A percentile compares a stretch with the other conserved stretches of the same genome.
These are phyloP conservation scores for Arctium minus DNA, from an alignment of 129 eudicot genomes.

Conservation along the genomic window DNA sequence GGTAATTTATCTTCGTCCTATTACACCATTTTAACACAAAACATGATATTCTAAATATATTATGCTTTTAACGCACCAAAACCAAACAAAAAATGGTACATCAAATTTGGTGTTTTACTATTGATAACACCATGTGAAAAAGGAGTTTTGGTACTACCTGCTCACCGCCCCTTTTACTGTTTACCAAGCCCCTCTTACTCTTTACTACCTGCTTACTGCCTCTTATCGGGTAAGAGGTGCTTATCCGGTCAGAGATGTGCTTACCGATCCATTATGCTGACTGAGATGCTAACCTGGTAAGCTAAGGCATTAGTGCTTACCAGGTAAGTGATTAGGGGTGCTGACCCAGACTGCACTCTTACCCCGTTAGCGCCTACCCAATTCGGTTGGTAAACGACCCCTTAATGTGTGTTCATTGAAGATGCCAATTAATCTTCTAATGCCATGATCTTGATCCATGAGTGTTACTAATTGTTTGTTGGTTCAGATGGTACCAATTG, in stretches of 20 bases:
- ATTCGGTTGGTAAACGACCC: background rate
- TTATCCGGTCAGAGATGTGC: too few relatives aligned
- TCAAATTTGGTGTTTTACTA: background rate
- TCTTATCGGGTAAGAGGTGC: background rate
- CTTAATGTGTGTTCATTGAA: background rate
- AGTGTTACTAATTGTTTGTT: conserved; percentile 4
- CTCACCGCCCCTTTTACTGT: too few relatives aligned
- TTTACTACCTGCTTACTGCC: too few relatives aligned
- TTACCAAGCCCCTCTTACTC: too few relatives aligned
- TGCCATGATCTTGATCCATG: background rate
- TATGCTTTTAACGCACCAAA: background rate
- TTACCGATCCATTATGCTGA: too few relatives aligned
- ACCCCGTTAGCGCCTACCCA: background rate
- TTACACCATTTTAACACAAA: background rate
- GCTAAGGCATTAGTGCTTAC: background rate
- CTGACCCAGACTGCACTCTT: background rate
- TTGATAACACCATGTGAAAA: background rate
- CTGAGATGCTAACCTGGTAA: background rate
- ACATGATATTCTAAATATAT: background rate
- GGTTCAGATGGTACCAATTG: conserved; percentile 68
- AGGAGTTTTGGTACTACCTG: background rate
- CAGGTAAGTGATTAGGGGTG: background rate
- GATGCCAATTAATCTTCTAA: background rate
- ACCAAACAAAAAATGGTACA: background rate
- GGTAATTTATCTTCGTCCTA: background rate